Percentiles rank a stretch among this genome's conserved stretches.
phyloP scores from a whole-genome alignment of 768 basidiomycete species.

The Rhodotorula toruloides region DNA sequence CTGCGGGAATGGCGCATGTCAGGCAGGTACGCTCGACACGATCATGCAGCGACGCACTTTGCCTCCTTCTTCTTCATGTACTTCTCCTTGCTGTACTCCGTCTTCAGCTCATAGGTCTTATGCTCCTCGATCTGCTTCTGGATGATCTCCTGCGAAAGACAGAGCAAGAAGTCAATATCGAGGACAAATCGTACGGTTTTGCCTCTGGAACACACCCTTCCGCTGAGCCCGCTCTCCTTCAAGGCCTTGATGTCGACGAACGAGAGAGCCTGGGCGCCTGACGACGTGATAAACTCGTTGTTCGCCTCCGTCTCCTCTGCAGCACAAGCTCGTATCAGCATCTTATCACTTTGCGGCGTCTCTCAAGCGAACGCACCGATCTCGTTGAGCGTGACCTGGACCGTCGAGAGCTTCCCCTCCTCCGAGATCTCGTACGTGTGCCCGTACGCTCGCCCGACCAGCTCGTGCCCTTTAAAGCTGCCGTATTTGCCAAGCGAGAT shows the following conservation, averaged over 20 bases:
- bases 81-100: conserved; percentile 97
- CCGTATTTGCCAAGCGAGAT: conserved; percentile 80
- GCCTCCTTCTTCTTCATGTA: conserved; percentile 94
- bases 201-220: conserved; percentile 51
- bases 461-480: conserved; percentile 63
- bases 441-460: conserved; percentile 79
- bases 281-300: conserved; percentile 70
- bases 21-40: conserved; percentile 4
- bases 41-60: conserved; percentile 59
- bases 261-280: conserved; percentile 73
- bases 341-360: too few relatives aligned
- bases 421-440: conserved; percentile 74
- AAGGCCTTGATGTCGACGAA: conserved; percentile 74
- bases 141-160: conserved; percentile 74
- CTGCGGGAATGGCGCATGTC: conserved; percentile 49
- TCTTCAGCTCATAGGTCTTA: conserved; percentile 85
- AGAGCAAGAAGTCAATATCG: background rate
- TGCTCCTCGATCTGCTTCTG: conserved; percentile 89
- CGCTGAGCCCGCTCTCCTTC: conserved; percentile 71
- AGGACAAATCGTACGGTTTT: conserved; percentile 48
- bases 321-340: background rate
- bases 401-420: conserved; percentile 61
- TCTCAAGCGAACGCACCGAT: conserved; percentile 60
- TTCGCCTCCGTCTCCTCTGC: conserved; percentile 90
- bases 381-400: conserved; percentile 66